Evolutionary conservation across 2,329 filamentous ascomycete genomes (phyloP).

Genomic region (Fusarium sulawesiense): DNA sequence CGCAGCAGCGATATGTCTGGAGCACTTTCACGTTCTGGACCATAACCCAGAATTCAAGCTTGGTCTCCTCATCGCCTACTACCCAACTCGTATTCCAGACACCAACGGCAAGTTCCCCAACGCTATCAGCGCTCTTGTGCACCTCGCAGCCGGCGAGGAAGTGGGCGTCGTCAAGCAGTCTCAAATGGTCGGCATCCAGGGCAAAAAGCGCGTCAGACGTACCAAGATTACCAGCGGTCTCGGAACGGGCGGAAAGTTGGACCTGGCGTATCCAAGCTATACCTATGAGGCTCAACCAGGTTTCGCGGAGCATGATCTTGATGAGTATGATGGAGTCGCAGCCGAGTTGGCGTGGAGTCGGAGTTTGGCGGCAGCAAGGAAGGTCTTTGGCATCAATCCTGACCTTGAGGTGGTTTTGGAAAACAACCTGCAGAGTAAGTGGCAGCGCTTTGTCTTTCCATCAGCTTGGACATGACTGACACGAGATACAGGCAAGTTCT

Average conservation of each 20-base stretch:
- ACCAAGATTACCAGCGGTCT: slow-evolving; percentile 52
- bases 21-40: slow-evolving; percentile 58
- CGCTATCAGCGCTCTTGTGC: slow-evolving; percentile 54
- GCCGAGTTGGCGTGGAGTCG: slow-evolving; percentile 77
- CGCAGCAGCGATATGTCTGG: slow-evolving; percentile 56
- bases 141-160: slow-evolving; percentile 54
- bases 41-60: slow-evolving; percentile 59
- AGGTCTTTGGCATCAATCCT: slow-evolving; percentile 71
- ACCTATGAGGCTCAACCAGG: slow-evolving; percentile 65
- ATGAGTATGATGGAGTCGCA: slow-evolving; percentile 73
- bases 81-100: slow-evolving; percentile 58
- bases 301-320: slow-evolving; percentile 77
- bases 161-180: slow-evolving; percentile 56
- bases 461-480: neutral
- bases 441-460: accelerated
- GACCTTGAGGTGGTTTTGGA: slow-evolving; percentile 75
- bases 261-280: slow-evolving; percentile 55
- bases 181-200: slow-evolving; percentile 60
- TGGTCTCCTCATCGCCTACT: slow-evolving; percentile 58
- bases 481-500: slow-evolving; percentile 61
- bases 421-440: slow-evolving; percentile 69
- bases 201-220: slow-evolving; percentile 53
- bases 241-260: slow-evolving; percentile 52
- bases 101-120: slow-evolving; percentile 55
- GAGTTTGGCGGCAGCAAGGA: slow-evolving; percentile 68